Base-by-base conservation (phyloP, 306 rosid genomes). In the Pueraria montana region DNA sequence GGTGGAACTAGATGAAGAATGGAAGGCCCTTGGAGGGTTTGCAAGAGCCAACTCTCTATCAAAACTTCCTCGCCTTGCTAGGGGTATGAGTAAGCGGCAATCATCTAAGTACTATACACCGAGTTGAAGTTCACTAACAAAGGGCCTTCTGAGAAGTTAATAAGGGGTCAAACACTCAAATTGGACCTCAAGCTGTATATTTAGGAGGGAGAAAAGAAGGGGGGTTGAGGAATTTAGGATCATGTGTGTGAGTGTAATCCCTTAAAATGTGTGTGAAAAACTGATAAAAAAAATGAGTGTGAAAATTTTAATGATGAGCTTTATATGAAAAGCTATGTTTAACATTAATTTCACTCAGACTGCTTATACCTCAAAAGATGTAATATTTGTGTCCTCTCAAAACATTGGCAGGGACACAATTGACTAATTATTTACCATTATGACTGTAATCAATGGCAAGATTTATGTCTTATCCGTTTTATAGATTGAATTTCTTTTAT, bases 31-130 rank as follows among this genome's bases (percentile, higher is more conserved):
- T n/a, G 90, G 84, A 76, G 89, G 90, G 64, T 61, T 90, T 3
- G 50, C 61, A 2, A 87, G 95, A 89, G 89, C 82, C 8, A 84
- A 96, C 63, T 72, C 97, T 45, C 2, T 84, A 4, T 43, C 89
- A 38, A 82, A 71, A 77, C 67, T 89, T 83, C 87, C 93, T 17
- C 58, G 87, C 65, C 83, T 73, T 32, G 18, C 85, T 8, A 66
- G 80, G 32, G 73, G 18, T 73, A 14, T 88, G 53, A 92, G 78
- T 68, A 72, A 43, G 65, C 24, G 85, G 72, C 89, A 83, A 83
- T 9, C 79, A 18, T 62, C 79, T 6, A 76, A 63, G 87, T 72
- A 45, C 30, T 40, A 4, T 36, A 72, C 75, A 8, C 90, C 78
- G 18, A 68, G 90, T 63, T 84, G 80, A 78, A 72, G 58, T 69